Base-by-base conservation (phyloP, 78 protist species). In the Planoprotostelium fungivorum region DNA sequence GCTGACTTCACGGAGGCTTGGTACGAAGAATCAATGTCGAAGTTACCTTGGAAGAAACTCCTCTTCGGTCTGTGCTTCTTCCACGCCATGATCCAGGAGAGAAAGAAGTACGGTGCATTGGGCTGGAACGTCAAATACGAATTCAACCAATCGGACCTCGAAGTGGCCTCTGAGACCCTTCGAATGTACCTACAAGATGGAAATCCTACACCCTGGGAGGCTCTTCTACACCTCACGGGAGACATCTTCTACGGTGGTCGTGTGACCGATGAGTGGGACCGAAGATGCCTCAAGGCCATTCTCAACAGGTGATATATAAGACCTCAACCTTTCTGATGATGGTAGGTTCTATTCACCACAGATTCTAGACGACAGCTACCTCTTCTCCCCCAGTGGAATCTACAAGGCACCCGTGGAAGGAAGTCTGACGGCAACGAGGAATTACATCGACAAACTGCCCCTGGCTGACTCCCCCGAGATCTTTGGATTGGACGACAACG, bases 191-290 rank as follows among this genome's bases (percentile, higher is more conserved):
- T 95, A n/a, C 86, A 94, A 90, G 91, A 92, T 63, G 51, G 89
- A 83, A 91, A 95, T 84, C 89, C 51, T 35, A 85, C 89, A 35
- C 97, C 97, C 29, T 96, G 96, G 96, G 90, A 39, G 10, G 94
- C 97, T 16, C 87, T 98, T 73, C 36, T 86, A 38, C 96, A 95
- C 85, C 95, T 98, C 51, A 95, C 96, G 35, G 97, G 96, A 25
- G 98, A 97, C 63, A 92, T 93, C 51, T 88, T 87, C 90, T 98
- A 98, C 93, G 99, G 99, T 16, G 98, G 98, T 23, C 94, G 98
- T 25, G 98, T 98, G 86, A 98, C 99, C 23, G 98, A 98, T 85
- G 95, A 88, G 86, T 89, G 89, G 93, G 99, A 98, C 87, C 93
- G 98, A 51, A 51, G 73, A 51, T 51, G 73, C 16, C 73, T 51